phyloP scores from a whole-genome alignment of 1,284 basidiomycete genomes.

The Trichosporon coremiiforme region DNA sequence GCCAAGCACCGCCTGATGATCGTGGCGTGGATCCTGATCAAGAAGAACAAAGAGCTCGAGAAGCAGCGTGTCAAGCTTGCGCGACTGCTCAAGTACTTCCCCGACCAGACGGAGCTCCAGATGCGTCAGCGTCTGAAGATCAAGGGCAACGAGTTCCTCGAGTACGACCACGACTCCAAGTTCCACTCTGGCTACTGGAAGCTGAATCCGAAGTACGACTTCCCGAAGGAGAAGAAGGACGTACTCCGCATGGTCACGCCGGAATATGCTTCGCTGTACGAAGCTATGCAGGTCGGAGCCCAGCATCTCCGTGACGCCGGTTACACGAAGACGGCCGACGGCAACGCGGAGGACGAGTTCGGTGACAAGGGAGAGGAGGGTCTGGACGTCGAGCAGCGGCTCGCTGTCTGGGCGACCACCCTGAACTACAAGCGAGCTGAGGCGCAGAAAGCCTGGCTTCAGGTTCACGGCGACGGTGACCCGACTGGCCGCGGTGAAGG shows the following conservation, averaged over 20 bases:
- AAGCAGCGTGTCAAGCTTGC: conserved; percentile 90
- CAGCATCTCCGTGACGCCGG: conserved; percentile 92
- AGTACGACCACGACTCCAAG: conserved; percentile 83
- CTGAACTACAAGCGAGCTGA: conserved; percentile 97
- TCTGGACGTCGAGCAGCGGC: conserved; percentile 89
- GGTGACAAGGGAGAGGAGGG: conserved; percentile 79
- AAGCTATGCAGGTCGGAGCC: conserved; percentile 98
- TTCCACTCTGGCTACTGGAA: conserved; percentile 97
- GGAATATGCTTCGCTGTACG: conserved; percentile 88
- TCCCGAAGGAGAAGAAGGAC: conserved; percentile 74
- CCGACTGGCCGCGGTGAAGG: conserved; percentile 93
- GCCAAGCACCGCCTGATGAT: conserved; percentile 92
- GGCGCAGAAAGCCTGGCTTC: conserved; percentile 95
- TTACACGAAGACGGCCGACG: conserved; percentile 63
- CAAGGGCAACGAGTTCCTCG: conserved; percentile 80
- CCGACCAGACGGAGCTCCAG: conserved; percentile 96
- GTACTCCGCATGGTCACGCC: conserved; percentile 92
- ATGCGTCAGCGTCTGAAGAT: conserved; percentile 92
- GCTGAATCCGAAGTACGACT: conserved; percentile 72
- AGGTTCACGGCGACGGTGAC: conserved; percentile 94
- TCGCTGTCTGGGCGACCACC: conserved; percentile 98
- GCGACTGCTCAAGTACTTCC: conserved; percentile 94
- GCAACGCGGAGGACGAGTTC: conserved; percentile 74
- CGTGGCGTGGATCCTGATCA: conserved; percentile 89
- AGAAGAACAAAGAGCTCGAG: conserved; percentile 66